phyloP scores from a whole-genome alignment of 2,329 filamentous ascomycete genomes.

The Seiridium unicorne region DNA sequence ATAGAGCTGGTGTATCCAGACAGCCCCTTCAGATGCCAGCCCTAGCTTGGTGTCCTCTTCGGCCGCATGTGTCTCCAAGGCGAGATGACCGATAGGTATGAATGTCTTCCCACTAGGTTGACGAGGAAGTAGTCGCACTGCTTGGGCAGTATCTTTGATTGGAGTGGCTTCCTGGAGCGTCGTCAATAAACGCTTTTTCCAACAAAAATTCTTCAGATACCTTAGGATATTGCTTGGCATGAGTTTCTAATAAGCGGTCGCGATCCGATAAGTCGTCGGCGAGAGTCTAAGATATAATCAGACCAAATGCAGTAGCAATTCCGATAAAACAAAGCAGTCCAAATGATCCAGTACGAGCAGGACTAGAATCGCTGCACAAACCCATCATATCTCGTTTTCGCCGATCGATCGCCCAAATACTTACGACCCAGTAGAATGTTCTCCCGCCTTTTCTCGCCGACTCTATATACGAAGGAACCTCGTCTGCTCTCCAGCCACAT shows the following conservation, averaged over 20 bases:
- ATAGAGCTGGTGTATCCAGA: constrained; percentile 40
- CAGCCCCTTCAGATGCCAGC: constrained; percentile 26
- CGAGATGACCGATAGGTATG: constrained; percentile 39
- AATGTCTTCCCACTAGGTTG: constrained; percentile 29
- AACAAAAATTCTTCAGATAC: constrained; percentile 14
- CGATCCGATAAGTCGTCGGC: constrained; percentile 25
- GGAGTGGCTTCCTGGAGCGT: constrained; percentile 25
- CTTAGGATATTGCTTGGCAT: constrained; percentile 27
- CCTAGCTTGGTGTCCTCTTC: constrained; percentile 28
- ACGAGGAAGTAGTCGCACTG: constrained; percentile 24
- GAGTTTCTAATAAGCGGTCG: constrained; percentile 27
- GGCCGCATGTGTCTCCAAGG: constrained; percentile 29
- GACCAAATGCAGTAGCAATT: too few species aligned
- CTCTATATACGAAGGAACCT: constrained; percentile 33
- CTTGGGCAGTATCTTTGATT: constrained; percentile 33
- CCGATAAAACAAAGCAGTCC: too few species aligned
- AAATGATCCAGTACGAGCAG: neutral
- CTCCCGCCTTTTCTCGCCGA: constrained; percentile 32
- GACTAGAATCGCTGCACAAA: neutral
- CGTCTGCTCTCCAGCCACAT: constrained; percentile 41
- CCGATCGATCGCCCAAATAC: constrained; percentile 12
- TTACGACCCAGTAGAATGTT: constrained; percentile 39
- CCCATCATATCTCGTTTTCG: neutral
- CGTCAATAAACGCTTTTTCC: neutral
- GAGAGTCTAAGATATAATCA: constrained; percentile 23